Conservation (phyloP, 2,329 filamentous ascomycete genomes). For the Penicillium capsulatum region DNA sequence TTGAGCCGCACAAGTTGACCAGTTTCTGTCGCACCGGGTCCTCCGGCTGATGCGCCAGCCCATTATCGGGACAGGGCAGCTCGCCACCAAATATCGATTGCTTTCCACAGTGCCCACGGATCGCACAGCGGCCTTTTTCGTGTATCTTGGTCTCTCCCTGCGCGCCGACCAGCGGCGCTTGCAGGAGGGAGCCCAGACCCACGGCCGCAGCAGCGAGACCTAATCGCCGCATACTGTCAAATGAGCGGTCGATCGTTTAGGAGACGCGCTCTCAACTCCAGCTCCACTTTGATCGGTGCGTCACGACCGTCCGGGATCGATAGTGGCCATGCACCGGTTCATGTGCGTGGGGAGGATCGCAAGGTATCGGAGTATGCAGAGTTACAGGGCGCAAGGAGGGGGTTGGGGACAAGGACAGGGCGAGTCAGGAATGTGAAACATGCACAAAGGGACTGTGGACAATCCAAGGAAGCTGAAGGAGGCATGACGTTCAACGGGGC, state of each 20-base stretch:
- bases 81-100: conserved; percentile 85
- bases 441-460: background rate
- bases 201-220: conserved; percentile 24
- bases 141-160: conserved; percentile 55
- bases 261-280: background rate
- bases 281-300: background rate
- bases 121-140: conserved; percentile 82
- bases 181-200: conserved; percentile 26
- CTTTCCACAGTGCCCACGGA: conserved; percentile 87
- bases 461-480: conserved; percentile 2
- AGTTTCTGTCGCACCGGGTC: conserved; percentile 69
- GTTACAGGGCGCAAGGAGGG: conserved; percentile 4
- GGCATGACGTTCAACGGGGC: conserved; percentile 16
- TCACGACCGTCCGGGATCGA: background rate
- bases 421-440: background rate
- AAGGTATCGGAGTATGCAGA: background rate
- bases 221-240: conserved; percentile 29
- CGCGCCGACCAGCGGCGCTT: conserved; percentile 24
- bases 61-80: conserved; percentile 91
- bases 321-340: conserved; percentile 11
- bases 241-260: background rate
- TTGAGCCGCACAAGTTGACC: conserved; percentile 76
- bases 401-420: background rate
- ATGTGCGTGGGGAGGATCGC: conserved; percentile 10
- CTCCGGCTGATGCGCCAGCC: conserved; percentile 68